Evolutionary conservation across 192 early-diverging fungal species (phyloP).

Genomic region (Hyaloraphidium curvatum): DNA sequence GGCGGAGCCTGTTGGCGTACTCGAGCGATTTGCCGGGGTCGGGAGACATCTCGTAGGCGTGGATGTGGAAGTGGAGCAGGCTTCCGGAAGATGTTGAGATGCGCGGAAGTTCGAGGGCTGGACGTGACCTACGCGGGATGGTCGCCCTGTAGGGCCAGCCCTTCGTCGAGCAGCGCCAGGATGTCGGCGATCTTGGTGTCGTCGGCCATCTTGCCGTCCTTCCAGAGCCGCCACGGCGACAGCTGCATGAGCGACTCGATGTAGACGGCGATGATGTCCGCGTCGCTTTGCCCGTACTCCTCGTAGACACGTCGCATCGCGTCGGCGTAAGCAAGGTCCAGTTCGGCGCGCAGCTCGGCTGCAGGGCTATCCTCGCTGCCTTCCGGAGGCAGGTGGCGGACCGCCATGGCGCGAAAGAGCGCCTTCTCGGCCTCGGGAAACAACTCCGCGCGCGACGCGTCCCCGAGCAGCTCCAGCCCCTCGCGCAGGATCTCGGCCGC

Average conservation of each 20-base stretch:
- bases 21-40: not conserved
- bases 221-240: not conserved
- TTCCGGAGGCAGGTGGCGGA: not conserved
- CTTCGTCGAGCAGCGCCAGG: not conserved
- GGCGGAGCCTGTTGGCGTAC: not conserved
- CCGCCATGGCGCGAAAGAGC: not conserved
- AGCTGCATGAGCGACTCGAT: slow-evolving; percentile 1
- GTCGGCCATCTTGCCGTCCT: not conserved
- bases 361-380: not conserved
- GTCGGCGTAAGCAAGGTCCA: not conserved
- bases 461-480: not conserved
- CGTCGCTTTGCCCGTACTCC: not conserved
- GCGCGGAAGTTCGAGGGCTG: too few species aligned
- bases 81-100: too few species aligned
- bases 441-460: not conserved
- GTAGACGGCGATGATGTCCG: not conserved
- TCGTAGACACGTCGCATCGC: not conserved
- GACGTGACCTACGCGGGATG: too few species aligned
- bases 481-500: not conserved
- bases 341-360: not conserved
- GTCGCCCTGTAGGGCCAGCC: not conserved
- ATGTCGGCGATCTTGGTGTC: not conserved
- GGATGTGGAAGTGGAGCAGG: not conserved
- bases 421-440: not conserved
- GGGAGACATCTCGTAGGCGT: slow-evolving; percentile 3